Evolutionary conservation across 768 basidiomycete species (phyloP).

Genomic region (Kwoniella heveanensis): DNA sequence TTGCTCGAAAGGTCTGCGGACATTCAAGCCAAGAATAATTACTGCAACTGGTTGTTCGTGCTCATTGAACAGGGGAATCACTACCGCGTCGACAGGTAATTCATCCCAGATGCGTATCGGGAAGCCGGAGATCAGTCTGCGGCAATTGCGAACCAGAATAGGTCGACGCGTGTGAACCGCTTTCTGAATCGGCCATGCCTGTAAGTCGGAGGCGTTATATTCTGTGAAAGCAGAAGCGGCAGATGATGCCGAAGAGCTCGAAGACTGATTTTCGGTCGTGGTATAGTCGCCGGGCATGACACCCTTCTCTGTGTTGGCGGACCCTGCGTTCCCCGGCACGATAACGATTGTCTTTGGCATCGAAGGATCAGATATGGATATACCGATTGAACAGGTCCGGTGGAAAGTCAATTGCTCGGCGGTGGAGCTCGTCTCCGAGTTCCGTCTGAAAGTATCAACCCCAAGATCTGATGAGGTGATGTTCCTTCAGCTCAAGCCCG

Average conservation of each 20-base stretch:
- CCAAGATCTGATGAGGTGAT: too few species aligned
- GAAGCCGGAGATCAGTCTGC: conserved; percentile 39
- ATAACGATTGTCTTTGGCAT: too few species aligned
- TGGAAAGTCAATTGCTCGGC: too few species aligned
- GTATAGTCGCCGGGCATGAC: too few species aligned
- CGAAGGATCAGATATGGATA: too few species aligned
- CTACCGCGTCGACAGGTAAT: conserved; percentile 38
- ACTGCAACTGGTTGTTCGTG: conserved; percentile 40
- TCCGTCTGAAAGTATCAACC: too few species aligned
- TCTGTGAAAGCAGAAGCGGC: background rate
- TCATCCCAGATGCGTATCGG: conserved; percentile 48
- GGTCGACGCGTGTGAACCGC: conserved; percentile 35
- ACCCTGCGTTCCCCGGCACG: too few species aligned
- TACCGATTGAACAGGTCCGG: too few species aligned
- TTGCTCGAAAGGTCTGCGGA: conserved; percentile 46
- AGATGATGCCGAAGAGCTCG: conserved; percentile 13
- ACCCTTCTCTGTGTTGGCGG: too few species aligned
- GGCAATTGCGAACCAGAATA: conserved; percentile 42
- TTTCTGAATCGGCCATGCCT: conserved; percentile 45
- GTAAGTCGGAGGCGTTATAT: background rate
- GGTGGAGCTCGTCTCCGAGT: too few species aligned
- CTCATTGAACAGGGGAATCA: conserved; percentile 48
- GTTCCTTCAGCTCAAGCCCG: too few species aligned
- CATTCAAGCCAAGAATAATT: conserved; percentile 41
- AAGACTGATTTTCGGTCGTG: conserved; percentile 15